These are phyloP conservation scores for Crataegus laevigata DNA, from an alignment of 306 rosid genomes.

Conservation along the genomic window DNA sequence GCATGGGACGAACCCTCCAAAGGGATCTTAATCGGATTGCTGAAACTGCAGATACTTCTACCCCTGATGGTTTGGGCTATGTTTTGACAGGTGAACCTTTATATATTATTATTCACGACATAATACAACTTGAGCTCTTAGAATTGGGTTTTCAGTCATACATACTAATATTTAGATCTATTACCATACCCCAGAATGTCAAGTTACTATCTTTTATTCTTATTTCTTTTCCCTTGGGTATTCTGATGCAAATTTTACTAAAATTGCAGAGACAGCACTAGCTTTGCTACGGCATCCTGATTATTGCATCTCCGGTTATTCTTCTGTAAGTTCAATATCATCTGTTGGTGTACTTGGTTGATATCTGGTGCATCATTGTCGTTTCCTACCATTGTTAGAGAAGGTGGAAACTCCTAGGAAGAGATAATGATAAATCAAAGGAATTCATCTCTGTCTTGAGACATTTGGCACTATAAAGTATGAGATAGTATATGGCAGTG, in stretches of 20 bases:
- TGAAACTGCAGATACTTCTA: conserved; percentile 79
- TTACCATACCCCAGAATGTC: not conserved
- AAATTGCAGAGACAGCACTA: conserved; percentile 69
- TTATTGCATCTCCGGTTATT: conserved; percentile 84
- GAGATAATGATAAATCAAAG: not conserved
- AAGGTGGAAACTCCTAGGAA: not conserved
- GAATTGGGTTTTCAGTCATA: not conserved
- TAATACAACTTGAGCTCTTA: not conserved
- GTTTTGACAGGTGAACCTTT: conserved; percentile 68
- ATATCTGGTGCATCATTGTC: not conserved
- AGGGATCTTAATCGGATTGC: conserved; percentile 91
- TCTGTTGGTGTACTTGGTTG: conserved; percentile 10
- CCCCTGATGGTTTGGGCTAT: conserved; percentile 72
- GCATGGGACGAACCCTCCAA: conserved; percentile 80
- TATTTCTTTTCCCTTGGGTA: not conserved
- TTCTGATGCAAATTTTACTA: conserved; percentile 16
- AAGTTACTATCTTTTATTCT: not conserved
- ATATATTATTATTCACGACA: not conserved
- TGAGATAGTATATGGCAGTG: not conserved
- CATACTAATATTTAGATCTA: not conserved
- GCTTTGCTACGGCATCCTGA: conserved; percentile 93
- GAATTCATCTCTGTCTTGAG: not conserved
- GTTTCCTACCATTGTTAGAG: not conserved
- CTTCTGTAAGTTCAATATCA: conserved; percentile 64
- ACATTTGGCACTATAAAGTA: not conserved